phyloP scores from a whole-genome alignment of 805 yeast genomes.

The Metschnikowia gelsemii region DNA sequence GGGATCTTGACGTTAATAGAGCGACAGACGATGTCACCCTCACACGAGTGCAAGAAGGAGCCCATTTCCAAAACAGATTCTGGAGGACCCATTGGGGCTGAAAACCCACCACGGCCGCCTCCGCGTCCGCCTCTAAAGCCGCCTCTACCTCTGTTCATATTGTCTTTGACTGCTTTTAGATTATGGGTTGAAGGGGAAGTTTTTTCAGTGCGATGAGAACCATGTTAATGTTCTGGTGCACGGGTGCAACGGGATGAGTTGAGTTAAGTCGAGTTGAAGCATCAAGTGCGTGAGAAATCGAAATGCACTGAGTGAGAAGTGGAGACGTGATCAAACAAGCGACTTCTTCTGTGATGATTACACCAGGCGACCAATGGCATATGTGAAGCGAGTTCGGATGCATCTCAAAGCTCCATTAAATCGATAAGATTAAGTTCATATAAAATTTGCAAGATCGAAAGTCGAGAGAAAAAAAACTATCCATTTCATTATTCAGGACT shows the following conservation, averaged over 20 bases:
- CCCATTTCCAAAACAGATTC: conserved; percentile 96
- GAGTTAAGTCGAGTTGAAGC: too few species aligned
- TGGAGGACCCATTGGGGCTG: conserved; percentile 90
- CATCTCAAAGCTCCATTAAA: too few species aligned
- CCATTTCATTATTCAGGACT: too few species aligned
- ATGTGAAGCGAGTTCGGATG: too few species aligned
- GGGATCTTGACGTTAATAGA: conserved; percentile 93
- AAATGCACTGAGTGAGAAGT: too few species aligned
- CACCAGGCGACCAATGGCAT: too few species aligned
- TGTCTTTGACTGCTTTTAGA: conserved; percentile 7
- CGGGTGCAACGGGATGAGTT: conserved; percentile 12
- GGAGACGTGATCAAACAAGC: too few species aligned
- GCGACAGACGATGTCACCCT: conserved; percentile 95
- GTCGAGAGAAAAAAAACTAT: too few species aligned
- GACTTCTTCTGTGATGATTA: too few species aligned
- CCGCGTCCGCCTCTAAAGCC: conserved; percentile 50
- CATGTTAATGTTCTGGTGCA: conserved; percentile 14
- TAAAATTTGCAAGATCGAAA: too few species aligned
- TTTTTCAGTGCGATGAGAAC: conserved; percentile 23
- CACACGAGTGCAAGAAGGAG: conserved; percentile 84
- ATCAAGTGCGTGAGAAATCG: background rate
- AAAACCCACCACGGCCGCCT: conserved; percentile 71
- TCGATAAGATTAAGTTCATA: too few species aligned
- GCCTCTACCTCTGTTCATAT: conserved; percentile 60
- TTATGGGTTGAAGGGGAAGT: conserved; percentile 9